These are phyloP conservation scores for Dalechampia spathulata DNA, from an alignment of 441 rosid genomes.

Conservation along the genomic window DNA sequence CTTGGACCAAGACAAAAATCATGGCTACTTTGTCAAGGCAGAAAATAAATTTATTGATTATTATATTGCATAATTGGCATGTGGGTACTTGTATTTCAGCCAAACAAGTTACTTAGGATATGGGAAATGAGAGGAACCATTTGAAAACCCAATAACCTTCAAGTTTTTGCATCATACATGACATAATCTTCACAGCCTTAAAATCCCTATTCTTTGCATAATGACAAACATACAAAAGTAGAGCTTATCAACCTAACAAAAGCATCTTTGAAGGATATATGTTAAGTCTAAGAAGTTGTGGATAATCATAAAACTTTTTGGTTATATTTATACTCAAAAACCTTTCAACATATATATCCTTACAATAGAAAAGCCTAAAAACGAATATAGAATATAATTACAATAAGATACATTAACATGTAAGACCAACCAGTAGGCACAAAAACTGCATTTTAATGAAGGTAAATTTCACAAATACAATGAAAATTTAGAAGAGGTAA, in stretches of 20 bases:
- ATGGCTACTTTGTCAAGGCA: slow-evolving; percentile 24
- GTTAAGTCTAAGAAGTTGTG: slow-evolving; percentile 22
- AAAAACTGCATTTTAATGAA: too few relatives aligned
- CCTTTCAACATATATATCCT: slow-evolving; percentile 27
- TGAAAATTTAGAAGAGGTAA: too few relatives aligned
- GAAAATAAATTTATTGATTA: slow-evolving; percentile 9
- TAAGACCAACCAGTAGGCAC: too few relatives aligned
- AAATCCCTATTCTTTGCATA: slow-evolving; percentile 30
- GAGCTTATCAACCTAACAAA: slow-evolving; percentile 32
- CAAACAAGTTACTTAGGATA: slow-evolving; percentile 55
- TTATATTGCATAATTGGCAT: slow-evolving; percentile 37
- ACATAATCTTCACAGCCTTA: slow-evolving; percentile 29
- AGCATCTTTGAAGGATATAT: slow-evolving; percentile 40
- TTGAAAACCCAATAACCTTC: slow-evolving; percentile 30
- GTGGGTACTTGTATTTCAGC: slow-evolving; percentile 53
- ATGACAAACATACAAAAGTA: slow-evolving; percentile 25
- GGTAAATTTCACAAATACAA: too few relatives aligned
- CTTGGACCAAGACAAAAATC: slow-evolving; percentile 18
- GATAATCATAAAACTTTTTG: slow-evolving; percentile 40
- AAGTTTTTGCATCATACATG: slow-evolving; percentile 39
- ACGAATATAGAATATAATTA: too few relatives aligned
- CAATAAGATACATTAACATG: too few relatives aligned
- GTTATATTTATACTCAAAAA: slow-evolving; percentile 10
- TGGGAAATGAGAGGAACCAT: slow-evolving; percentile 27
- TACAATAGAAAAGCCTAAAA: too few relatives aligned